Percentiles rank a stretch among this genome's conserved stretches.
Conservation (phyloP, 306 rosid species). For the Cucumis cinereus region DNA sequence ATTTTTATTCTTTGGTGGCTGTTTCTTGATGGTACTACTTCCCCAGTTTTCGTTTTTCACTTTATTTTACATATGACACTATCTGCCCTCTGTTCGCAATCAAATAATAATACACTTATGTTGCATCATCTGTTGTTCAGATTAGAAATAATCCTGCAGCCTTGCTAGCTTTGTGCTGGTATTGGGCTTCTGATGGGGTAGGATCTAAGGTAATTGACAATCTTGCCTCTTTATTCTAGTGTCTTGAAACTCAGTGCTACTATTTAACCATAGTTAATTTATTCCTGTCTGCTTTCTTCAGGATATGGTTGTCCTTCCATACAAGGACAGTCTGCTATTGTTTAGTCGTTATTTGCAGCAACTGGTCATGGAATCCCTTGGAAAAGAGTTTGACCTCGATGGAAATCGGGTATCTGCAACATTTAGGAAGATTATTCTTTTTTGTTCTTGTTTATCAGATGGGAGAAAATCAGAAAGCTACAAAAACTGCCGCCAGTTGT, state of each 20-base stretch:
- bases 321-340: constrained; percentile 80
- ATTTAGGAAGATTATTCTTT: not conserved
- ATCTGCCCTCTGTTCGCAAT: not conserved
- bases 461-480: not conserved
- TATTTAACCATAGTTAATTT: not conserved
- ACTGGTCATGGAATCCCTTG: constrained; percentile 97
- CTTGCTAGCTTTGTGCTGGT: constrained; percentile 86
- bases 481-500: not conserved
- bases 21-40: not conserved
- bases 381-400: constrained; percentile 96
- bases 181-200: constrained; percentile 92
- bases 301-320: constrained; percentile 99
- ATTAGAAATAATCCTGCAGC: constrained; percentile 83
- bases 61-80: not conserved
- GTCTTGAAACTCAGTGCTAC: not conserved
- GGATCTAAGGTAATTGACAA: constrained; percentile 71
- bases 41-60: not conserved
- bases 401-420: constrained; percentile 72
- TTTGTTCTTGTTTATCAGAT: constrained; percentile 3
- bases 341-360: constrained; percentile 96
- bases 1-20: not conserved
- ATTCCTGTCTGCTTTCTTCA: constrained; percentile 13
- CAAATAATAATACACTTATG: not conserved
- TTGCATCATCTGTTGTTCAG: constrained; percentile 23
- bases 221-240: constrained; percentile 1